Evolutionary conservation across 2,329 filamentous ascomycete genomes (phyloP), one percentile per base, ranked within the genome.

Genomic region (Beauveria bassiana): DNA sequence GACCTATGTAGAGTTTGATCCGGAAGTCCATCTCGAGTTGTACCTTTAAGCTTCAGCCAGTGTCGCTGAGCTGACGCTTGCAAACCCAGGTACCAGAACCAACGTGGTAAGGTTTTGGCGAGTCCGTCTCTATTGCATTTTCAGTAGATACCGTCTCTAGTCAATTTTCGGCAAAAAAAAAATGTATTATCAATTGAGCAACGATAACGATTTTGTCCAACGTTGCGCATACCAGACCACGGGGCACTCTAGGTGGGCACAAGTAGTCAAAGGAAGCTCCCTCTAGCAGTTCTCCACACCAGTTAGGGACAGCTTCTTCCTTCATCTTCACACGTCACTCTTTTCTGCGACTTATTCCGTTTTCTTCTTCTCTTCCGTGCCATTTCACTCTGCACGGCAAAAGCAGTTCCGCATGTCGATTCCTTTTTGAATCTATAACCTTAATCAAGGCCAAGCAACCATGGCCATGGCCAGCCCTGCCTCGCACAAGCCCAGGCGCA

Each of bases 401-500:
- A 40, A 10, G 1, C 1, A 2, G n/a, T 24, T 20, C 14, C 45
- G 38, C 7, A 43, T 55, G 16, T 31, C 24, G 20, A 6, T 4
- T n/a, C 18, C 14, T 55, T 20, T 18, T 1, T 28, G 14, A 3
- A 20, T 5, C 18, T 3, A 0, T 14, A 28, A 34, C 1, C 40
- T 34, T 20, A 42, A 3, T 4, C 28, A 26, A 20, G 57, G 49
- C 20, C 24, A 45, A 60, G 18, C 22, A 53, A 46, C 28, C 43
- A 54, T 74, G 73, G 72, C 71, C 70, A 84, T 84, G 80, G 78
- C 78, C 68, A 76, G 75, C 66, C 76, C 82, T 65, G 79, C 81
- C 63, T 78, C 82, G 57, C 84, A 85, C 69, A 87, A 86, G 70
- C 78, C 84, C 54, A 77, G 84, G 73, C 83, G 83, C 71, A 85